Evolutionary conservation across 192 early-diverging fungal species (phyloP).

Genomic region (Linnemannia hyalina): DNA sequence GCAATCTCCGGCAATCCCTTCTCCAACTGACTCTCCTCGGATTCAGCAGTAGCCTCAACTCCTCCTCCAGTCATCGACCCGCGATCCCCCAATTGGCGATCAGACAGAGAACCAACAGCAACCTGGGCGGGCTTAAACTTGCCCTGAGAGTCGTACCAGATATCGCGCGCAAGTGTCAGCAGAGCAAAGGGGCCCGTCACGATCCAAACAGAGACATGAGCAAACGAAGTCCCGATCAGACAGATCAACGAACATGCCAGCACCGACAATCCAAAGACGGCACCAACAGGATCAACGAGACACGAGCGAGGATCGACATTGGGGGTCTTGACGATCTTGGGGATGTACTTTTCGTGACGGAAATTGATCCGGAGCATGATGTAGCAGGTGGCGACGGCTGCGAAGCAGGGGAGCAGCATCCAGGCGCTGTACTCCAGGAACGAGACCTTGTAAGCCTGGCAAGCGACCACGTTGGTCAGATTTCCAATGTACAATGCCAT

Average conservation of each 20-base stretch:
- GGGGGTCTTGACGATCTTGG: slow-evolving; percentile 56
- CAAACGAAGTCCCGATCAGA: slow-evolving; percentile 78
- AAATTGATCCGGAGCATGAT: slow-evolving; percentile 66
- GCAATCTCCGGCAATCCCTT: slow-evolving; percentile 27
- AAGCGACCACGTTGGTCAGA: slow-evolving; percentile 89
- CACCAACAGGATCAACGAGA: slow-evolving; percentile 70
- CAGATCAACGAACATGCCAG: slow-evolving; percentile 71
- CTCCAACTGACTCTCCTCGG: slow-evolving; percentile 14
- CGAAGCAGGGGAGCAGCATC: slow-evolving; percentile 84
- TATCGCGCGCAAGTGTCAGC: slow-evolving; percentile 70
- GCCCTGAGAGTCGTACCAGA: slow-evolving; percentile 63
- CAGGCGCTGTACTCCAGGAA: slow-evolving; percentile 85
- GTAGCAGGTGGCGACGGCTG: slow-evolving; percentile 67
- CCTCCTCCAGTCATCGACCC: neutral
- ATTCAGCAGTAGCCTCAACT: neutral
- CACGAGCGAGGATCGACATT: slow-evolving; percentile 64
- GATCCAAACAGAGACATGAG: slow-evolving; percentile 79
- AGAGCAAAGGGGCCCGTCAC: slow-evolving; percentile 84
- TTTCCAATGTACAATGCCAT: slow-evolving; percentile 93
- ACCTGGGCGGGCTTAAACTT: slow-evolving; percentile 32
- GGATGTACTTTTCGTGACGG: slow-evolving; percentile 63
- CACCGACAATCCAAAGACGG: slow-evolving; percentile 69
- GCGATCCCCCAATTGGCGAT: neutral
- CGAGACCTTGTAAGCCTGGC: slow-evolving; percentile 79
- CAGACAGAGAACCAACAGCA: neutral